Evolutionary conservation across 352 stramenopile genomes (phyloP), one percentile per base, ranked within the genome.

Genomic region (Globisporangium heterothallicum): DNA sequence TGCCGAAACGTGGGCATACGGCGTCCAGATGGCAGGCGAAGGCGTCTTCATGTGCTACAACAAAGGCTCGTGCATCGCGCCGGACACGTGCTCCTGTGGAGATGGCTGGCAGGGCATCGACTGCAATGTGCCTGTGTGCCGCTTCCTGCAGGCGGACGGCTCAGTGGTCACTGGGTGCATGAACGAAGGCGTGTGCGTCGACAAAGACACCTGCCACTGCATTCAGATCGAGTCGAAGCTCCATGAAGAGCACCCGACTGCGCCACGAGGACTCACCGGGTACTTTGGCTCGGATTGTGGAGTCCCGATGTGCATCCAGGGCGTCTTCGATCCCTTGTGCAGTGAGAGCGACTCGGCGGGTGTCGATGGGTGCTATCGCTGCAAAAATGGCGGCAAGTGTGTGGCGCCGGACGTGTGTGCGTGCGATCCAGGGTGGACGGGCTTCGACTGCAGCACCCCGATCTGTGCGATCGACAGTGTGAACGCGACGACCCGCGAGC

Each of bases 1-100:
- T 46, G 69, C 84, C 35, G 66, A 76, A 14, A 75, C 63, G 25
- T 97, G 86, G 88, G 43, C 74, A 6, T 72, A 79, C 24, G 91
- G 88, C 24, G 26, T 45, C 3, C 48, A 63, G 0, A 75, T 67
- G 1, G 46, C 68, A 1, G 94, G 94, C 2, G 95, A 99, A 63
- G 95, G 96, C 21, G 82, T 98, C 12, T 99, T 94, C 70, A 83
- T 81, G 58, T 99, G 96, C 70, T 96, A 84, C 63, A 96, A 98
- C 72, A 71, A 78, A 19, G 95, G 94, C 18, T 89, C 83, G 40
- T 99, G 96, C 65, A 72, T 98, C 26, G 70, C 66, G 9, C 92
- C 92, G 0, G 92, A 98, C 53, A 91, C 73, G 32, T 98, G 92
- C 64, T 92, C 86, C 2, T 98, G 92, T 58, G 72, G 79, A 6